phyloP scores from a whole-genome alignment of 176 grass and related monocot species.

The Phyllostachys edulis region DNA sequence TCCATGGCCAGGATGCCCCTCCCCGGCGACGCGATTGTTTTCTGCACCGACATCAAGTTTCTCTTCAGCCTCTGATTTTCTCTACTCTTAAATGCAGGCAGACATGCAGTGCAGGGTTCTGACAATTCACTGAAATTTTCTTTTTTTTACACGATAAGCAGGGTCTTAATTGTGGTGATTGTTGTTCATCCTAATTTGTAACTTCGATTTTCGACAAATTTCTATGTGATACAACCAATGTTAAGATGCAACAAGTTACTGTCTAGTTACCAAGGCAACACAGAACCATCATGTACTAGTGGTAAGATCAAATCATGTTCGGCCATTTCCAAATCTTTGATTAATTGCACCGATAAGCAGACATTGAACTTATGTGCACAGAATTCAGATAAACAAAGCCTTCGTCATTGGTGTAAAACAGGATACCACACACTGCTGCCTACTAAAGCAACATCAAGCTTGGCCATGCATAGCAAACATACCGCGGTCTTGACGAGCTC shows the following conservation, averaged over 20 bases:
- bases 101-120: background rate
- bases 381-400: no score
- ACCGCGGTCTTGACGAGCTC: conserved; percentile 94
- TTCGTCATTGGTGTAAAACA: no score
- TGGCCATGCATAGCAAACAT: background rate
- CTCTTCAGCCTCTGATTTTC: background rate
- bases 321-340: no score
- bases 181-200: background rate
- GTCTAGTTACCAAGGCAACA: background rate
- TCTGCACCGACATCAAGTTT: conserved; percentile 32
- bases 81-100: background rate
- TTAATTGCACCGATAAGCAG: no score
- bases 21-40: conserved; percentile 80
- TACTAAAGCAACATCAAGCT: background rate
- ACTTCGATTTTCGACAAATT: background rate
- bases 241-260: background rate
- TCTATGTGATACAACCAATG: background rate
- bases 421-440: background rate
- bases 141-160: background rate
- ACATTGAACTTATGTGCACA: no score
- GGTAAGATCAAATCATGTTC: background rate
- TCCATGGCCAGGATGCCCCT: conserved; percentile 76
- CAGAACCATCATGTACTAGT: background rate
- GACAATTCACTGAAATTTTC: background rate
- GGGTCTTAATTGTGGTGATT: background rate